A percentile compares a stretch with the other conserved stretches of the same genome.
Evolutionary conservation across 2,329 filamentous ascomycete species (phyloP).

Genomic region (Sclerotinia minor): DNA sequence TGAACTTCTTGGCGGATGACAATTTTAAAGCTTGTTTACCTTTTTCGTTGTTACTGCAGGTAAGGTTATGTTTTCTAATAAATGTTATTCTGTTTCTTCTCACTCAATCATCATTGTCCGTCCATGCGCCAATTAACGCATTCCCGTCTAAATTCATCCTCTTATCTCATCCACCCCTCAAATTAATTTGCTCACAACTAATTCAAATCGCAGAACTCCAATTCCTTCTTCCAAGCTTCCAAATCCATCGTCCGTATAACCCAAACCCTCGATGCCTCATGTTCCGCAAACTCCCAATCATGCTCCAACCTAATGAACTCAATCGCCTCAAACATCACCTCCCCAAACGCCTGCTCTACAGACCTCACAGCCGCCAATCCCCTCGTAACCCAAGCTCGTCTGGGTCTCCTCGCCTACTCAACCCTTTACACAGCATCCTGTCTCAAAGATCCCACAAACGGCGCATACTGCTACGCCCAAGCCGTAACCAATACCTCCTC

Average conservation of each 20-base stretch:
- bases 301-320: slow-evolving; percentile 66
- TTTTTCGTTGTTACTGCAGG: slow-evolving; percentile 79
- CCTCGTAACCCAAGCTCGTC: slow-evolving; percentile 71
- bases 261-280: slow-evolving; percentile 75
- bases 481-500: slow-evolving; percentile 75
- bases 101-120: not conserved
- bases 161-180: not conserved
- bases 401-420: slow-evolving; percentile 74
- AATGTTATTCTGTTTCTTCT: not conserved
- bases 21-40: slow-evolving; percentile 65
- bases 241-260: slow-evolving; percentile 72
- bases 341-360: slow-evolving; percentile 63
- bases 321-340: slow-evolving; percentile 65
- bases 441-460: slow-evolving; percentile 63
- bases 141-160: not conserved
- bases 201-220: slow-evolving; percentile 63
- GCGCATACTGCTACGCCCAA: slow-evolving; percentile 78
- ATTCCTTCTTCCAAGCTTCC: slow-evolving; percentile 77
- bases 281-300: slow-evolving; percentile 61
- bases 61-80: slow-evolving; percentile 46
- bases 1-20: slow-evolving; percentile 35
- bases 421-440: slow-evolving; percentile 80
- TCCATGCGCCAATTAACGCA: no score
- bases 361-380: slow-evolving; percentile 70
- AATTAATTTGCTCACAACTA: not conserved